Base-by-base conservation (phyloP, 768 basidiomycete species). In the Leucosporidium creatinivorum region DNA sequence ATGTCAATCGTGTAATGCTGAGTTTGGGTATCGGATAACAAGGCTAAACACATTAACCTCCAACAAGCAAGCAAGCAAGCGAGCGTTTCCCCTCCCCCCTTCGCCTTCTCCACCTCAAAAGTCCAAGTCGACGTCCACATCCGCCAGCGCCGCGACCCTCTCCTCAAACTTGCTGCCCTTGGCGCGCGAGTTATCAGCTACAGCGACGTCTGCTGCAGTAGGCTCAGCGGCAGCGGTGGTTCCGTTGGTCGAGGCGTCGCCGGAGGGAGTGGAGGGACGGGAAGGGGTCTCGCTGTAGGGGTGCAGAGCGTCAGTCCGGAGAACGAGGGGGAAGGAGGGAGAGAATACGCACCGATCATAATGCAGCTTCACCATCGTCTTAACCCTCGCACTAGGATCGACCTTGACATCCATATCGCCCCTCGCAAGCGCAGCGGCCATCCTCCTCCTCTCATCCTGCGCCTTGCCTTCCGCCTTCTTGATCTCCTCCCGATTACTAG, bases 401-500 rank as follows among this genome's bases (percentile, higher is more conserved):
- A 73, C 57, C 52, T 44, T 62, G 30, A 69, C 68, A 21, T 33
- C 49, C 49, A n/a, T 19, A 47, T 75, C 70, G 9, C 70, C 70
- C 59, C 63, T 66, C 52, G 62, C 62, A 13, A 72, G n/a, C 55
- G 65, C 60, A 36, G 65, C 67, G 5, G 51, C 66, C 23, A 66
- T 63, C 62, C 67, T 81, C 63, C 86, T 81, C 78, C 87, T 89
- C 58, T 86, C 81, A 75, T 91, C 89, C 12, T 82, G 79, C 73
- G 86, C 86, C 44, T 80, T 80, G 44, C 86, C 77, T 78, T 94
- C 92, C 0, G 89, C 88, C 70, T 84, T 85, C 66, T 89, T 82
- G 61, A 92, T 84, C 5, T 85, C 84, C 74, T 93, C 94, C 72
- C 85, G 70, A 65, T 94, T 94, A 36, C 87, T 87, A 76, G 84